Evolutionary conservation across 139 green algal genomes (phyloP).

Genomic region (Closterium sp.): DNA sequence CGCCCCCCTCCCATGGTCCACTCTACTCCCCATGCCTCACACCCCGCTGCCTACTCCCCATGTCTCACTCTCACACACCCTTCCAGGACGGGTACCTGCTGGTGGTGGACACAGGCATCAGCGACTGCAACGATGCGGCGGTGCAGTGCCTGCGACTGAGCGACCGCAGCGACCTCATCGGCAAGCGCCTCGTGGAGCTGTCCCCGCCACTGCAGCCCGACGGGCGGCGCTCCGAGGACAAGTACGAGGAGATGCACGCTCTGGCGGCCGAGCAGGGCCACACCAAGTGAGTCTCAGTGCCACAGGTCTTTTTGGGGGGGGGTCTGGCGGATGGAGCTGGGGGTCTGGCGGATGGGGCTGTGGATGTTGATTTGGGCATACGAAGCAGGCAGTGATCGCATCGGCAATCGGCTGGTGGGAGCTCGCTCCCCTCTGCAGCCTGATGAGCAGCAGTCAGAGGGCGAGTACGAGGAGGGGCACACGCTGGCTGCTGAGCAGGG

Average conservation of each 20-base stretch:
- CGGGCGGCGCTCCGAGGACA: constrained; percentile 3
- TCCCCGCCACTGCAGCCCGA: constrained; percentile 7
- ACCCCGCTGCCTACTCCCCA: not conserved
- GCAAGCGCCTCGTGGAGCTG: not conserved
- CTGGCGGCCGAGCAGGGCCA: constrained; percentile 3
- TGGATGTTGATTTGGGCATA: not conserved
- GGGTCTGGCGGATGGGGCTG: not conserved
- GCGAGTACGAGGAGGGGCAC: not conserved
- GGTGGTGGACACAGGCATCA: constrained; percentile 4
- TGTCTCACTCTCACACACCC: not conserved
- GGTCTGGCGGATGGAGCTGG: not conserved
- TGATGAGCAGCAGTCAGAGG: not conserved
- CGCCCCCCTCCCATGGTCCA: not conserved
- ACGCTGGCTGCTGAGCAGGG: not conserved
- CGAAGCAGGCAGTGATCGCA: not conserved
- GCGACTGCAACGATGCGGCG: constrained; percentile 36
- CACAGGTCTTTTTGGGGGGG: not conserved
- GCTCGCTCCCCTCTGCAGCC: too few species aligned
- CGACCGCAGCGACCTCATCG: constrained; percentile 12
- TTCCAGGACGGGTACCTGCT: constrained; percentile 13
- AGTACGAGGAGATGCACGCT: not conserved
- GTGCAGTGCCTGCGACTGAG: not conserved
- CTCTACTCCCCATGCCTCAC: not conserved
- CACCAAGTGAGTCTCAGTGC: constrained; percentile 4
- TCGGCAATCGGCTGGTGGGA: too few species aligned